Evolutionary conservation across 2,329 filamentous ascomycete genomes (phyloP).

Genomic region (Fusarium brachygibbosum): DNA sequence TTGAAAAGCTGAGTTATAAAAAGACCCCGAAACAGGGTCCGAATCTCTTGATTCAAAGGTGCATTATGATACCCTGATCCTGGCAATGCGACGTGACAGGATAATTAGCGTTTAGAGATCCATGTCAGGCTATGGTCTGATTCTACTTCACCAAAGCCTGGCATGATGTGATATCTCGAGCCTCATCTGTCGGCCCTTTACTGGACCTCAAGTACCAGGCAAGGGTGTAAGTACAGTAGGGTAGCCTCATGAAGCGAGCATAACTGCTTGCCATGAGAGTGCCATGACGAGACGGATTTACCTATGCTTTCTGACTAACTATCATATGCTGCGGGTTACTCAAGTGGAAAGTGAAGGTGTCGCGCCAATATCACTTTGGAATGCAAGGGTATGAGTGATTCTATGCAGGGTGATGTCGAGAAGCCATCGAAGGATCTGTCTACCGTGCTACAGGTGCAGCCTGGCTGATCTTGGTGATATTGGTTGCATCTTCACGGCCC

Average conservation of each 20-base stretch:
- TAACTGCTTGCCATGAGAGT: not conserved
- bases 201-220: not conserved
- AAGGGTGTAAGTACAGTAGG: not conserved
- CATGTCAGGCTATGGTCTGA: conserved; percentile 18
- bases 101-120: conserved; percentile 7
- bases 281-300: not conserved
- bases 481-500: not conserved
- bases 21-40: conserved; percentile 8
- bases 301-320: not conserved
- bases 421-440: not conserved
- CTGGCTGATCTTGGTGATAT: not conserved
- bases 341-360: too few relatives aligned
- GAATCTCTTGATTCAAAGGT: conserved; percentile 1
- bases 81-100: conserved; percentile 6
- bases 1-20: conserved; percentile 20
- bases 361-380: not conserved
- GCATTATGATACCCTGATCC: not conserved
- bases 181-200: not conserved
- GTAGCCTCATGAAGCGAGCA: not conserved
- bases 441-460: not conserved
- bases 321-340: not conserved
- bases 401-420: not conserved
- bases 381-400: not conserved
- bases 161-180: not conserved
- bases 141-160: conserved; percentile 5